phyloP scores from a whole-genome alignment of 805 yeast genomes.

The Yarrowia hollandica region DNA sequence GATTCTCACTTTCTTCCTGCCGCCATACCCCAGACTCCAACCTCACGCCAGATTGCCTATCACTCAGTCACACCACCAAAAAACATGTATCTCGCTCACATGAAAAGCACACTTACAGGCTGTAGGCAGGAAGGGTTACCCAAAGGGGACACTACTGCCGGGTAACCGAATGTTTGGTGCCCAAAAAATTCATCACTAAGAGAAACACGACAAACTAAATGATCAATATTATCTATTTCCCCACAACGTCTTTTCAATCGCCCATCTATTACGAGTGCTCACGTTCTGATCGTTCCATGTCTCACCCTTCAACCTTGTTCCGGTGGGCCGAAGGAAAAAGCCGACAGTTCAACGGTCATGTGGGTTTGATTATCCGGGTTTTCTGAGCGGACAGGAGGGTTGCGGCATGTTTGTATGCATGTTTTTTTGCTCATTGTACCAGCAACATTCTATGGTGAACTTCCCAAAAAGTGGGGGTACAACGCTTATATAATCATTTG shows the following conservation, averaged over 20 bases:
- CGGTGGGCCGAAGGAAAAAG: background rate
- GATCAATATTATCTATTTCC: background rate
- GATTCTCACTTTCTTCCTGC: background rate
- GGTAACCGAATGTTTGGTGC: too few relatives aligned
- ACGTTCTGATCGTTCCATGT: background rate
- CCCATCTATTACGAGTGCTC: too few relatives aligned
- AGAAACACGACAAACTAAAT: too few relatives aligned
- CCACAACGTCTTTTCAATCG: background rate
- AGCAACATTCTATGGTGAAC: too few relatives aligned
- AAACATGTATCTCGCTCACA: background rate
- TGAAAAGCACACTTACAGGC: background rate
- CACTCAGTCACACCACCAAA: background rate
- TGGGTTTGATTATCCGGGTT: too few relatives aligned
- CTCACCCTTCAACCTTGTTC: constrained; percentile 11
- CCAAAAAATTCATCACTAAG: too few relatives aligned
- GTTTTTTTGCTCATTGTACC: too few relatives aligned
- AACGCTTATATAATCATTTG: too few relatives aligned
- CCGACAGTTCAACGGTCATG: background rate
- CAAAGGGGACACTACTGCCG: constrained; percentile 8
- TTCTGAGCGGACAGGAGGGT: too few relatives aligned
- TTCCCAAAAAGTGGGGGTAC: too few relatives aligned
- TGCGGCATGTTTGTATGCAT: too few relatives aligned
- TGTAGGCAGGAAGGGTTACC: background rate
- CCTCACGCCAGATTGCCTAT: background rate
- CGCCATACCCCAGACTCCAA: background rate